These are phyloP conservation scores for Fusarium algeriense DNA, from an alignment of 2,329 filamentous ascomycete species.

Conservation along the genomic window DNA sequence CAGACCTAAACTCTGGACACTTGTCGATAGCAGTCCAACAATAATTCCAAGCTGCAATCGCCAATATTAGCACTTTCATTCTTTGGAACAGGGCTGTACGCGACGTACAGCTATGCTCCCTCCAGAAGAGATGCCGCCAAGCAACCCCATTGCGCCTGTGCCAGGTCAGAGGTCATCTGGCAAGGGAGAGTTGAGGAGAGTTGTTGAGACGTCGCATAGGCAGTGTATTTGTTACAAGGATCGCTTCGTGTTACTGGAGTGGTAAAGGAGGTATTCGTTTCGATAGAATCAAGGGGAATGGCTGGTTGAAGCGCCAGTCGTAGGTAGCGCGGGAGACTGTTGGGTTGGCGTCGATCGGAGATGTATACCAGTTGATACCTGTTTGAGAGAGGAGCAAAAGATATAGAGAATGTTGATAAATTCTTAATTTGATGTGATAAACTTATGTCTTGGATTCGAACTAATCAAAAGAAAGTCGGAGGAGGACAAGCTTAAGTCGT, in stretches of 20 bases:
- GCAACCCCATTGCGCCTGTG: constrained; percentile 72
- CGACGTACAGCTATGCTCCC: constrained; percentile 79
- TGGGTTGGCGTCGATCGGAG: constrained; percentile 22
- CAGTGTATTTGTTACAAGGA: constrained; percentile 4
- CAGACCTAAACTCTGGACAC: constrained; percentile 92
- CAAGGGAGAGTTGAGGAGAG: constrained; percentile 44
- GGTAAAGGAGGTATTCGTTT: constrained; percentile 10
- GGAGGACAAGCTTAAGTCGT: constrained; percentile 31
- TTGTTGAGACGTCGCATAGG: constrained; percentile 45
- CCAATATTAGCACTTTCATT: constrained; percentile 36
- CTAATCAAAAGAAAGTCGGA: constrained; percentile 38
- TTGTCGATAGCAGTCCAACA: constrained; percentile 92
- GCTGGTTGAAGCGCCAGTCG: constrained; percentile 24
- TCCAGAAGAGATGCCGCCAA: constrained; percentile 81
- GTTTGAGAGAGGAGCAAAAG: constrained; percentile 8
- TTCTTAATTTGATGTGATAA: constrained; percentile 22
- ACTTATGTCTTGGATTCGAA: constrained; percentile 33
- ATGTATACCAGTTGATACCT: constrained; percentile 34
- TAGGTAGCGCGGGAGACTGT: constrained; percentile 18
- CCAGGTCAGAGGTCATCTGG: constrained; percentile 62
- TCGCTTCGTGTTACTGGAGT: constrained; percentile 18
- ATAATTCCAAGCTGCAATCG: constrained; percentile 82
- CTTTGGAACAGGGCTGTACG: neutral
- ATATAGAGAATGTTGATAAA: constrained; percentile 2
- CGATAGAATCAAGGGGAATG: constrained; percentile 29